Evolutionary conservation across 257 asterid species (phyloP).

Genomic region (Ilex asprella): DNA sequence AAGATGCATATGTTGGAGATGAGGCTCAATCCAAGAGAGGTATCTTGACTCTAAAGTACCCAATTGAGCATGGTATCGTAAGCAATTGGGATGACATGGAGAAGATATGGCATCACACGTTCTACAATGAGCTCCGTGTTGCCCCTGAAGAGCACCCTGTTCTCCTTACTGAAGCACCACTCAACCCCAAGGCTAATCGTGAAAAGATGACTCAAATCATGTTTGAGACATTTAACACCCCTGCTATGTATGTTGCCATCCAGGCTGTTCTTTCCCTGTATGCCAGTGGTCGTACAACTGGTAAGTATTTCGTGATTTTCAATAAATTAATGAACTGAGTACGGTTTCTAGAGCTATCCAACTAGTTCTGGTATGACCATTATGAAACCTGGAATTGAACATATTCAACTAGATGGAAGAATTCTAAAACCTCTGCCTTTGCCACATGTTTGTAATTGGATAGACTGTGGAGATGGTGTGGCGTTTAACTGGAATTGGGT

Average conservation of each 20-base stretch:
- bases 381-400: no score
- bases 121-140: constrained; percentile 34
- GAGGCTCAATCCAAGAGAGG: constrained; percentile 93
- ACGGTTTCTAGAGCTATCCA: no score
- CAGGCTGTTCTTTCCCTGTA: constrained; percentile 89
- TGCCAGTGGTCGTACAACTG: constrained; percentile 38
- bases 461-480: no score
- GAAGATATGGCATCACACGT: constrained; percentile 95
- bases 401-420: no score
- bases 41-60: constrained; percentile 78
- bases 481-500: no score
- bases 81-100: constrained; percentile 98
- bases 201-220: constrained; percentile 94
- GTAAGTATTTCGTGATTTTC: not conserved
- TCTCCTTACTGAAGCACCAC: constrained; percentile 29
- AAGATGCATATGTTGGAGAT: constrained; percentile 88
- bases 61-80: constrained; percentile 89
- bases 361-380: no score
- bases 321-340: no score
- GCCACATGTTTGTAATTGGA: no score
- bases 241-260: constrained; percentile 93
- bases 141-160: not conserved
- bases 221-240: constrained; percentile 92
- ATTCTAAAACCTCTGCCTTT: no score
- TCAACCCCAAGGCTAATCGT: constrained; percentile 90